Conservation (phyloP, 2,329 filamentous ascomycete species). For the Epichloe sibirici region DNA sequence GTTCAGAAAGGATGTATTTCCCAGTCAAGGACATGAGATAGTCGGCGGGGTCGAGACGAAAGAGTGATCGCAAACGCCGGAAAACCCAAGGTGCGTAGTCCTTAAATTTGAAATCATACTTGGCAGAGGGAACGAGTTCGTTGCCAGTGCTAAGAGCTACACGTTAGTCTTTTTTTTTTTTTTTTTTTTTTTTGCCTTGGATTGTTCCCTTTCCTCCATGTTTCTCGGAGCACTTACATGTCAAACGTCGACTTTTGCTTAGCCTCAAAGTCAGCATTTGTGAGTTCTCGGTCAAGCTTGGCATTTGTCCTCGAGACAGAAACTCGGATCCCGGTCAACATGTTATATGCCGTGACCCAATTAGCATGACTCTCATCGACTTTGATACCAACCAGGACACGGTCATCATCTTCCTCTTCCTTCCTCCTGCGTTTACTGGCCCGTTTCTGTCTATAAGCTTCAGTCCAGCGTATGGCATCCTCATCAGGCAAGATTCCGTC, state of each 20-base stretch:
- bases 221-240: conserved; percentile 49
- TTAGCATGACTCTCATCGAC: conserved; percentile 96
- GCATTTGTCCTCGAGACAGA: conserved; percentile 93
- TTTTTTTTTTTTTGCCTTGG: not conserved
- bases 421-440: conserved; percentile 74
- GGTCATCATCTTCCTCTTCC: conserved; percentile 84
- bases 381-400: conserved; percentile 91
- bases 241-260: conserved; percentile 99
- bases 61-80: conserved; percentile 74
- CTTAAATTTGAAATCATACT: conserved; percentile 99
- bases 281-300: conserved; percentile 84
- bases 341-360: conserved; percentile 97
- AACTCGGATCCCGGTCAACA: conserved; percentile 97
- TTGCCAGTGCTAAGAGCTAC: conserved; percentile 63
- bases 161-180: not conserved
- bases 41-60: conserved; percentile 88
- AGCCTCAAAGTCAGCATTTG: conserved; percentile 81
- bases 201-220: not conserved
- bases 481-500: conserved; percentile 82
- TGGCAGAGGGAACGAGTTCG: conserved; percentile 91
- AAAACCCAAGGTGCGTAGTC: conserved; percentile 99
- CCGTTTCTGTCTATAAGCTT: conserved; percentile 82
- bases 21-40: conserved; percentile 97
- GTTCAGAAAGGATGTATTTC: conserved; percentile 95
- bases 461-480: conserved; percentile 82